phyloP scores from a whole-genome alignment of 2,329 filamentous ascomycete species.

The Hypoxylon sp. region DNA sequence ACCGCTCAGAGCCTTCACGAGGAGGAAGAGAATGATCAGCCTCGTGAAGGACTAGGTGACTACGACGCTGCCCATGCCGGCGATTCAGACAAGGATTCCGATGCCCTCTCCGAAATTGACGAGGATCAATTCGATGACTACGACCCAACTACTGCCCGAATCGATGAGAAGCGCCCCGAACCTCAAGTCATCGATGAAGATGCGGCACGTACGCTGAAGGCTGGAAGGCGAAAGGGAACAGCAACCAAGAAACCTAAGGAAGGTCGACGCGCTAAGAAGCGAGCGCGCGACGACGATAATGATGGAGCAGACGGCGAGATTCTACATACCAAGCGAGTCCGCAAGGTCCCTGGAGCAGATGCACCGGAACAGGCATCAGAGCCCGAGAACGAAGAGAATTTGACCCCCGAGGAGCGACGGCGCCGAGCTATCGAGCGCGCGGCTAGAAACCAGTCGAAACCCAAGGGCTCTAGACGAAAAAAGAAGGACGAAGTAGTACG shows the following conservation, averaged over 20 bases:
- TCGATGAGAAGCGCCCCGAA: constrained; percentile 66
- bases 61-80: constrained; percentile 60
- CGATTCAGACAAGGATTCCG: constrained; percentile 70
- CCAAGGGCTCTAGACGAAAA: constrained; percentile 78
- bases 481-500: constrained; percentile 91
- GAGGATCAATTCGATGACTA: constrained; percentile 80
- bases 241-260: constrained; percentile 81
- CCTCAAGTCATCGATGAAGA: constrained; percentile 79
- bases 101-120: constrained; percentile 77
- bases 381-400: constrained; percentile 80
- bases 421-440: constrained; percentile 87
- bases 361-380: constrained; percentile 68
- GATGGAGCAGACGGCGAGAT: constrained; percentile 63
- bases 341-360: constrained; percentile 58
- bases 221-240: constrained; percentile 75
- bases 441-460: constrained; percentile 91
- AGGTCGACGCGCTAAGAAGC: constrained; percentile 78
- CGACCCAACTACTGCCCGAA: constrained; percentile 74
- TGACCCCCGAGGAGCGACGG: constrained; percentile 88
- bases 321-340: constrained; percentile 64
- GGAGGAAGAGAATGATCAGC: constrained; percentile 48
- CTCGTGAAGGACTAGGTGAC: constrained; percentile 57
- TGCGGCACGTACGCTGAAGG: constrained; percentile 74
- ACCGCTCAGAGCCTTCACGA: constrained; percentile 53
- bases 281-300: constrained; percentile 68